Evolutionary conservation across 2,329 filamentous ascomycete species (phyloP).

Genomic region (Ramichloridium luteum): DNA sequence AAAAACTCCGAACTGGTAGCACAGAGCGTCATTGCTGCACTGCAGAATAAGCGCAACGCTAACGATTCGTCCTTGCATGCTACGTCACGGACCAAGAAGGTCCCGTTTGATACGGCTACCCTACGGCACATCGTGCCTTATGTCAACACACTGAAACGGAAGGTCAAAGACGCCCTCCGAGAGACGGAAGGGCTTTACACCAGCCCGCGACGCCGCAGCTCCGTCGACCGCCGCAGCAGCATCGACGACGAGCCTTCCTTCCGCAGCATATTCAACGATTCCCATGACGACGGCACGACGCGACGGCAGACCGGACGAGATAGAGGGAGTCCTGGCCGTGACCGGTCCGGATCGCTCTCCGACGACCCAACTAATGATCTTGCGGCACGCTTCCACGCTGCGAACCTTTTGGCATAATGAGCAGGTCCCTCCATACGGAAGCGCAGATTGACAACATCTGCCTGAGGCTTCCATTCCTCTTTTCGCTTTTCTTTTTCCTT

Average conservation of each 20-base stretch:
- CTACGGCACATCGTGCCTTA: conserved; percentile 49
- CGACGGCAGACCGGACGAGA: conserved; percentile 15
- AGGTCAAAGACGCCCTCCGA: conserved; percentile 36
- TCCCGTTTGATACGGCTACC: conserved; percentile 55
- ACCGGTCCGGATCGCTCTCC: no score
- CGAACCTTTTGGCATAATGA: no score
- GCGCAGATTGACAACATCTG: no score
- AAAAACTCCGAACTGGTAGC: conserved; percentile 48
- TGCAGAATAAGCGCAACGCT: conserved; percentile 31
- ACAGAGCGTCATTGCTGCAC: conserved; percentile 49
- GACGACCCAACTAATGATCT: no score
- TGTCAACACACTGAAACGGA: conserved; percentile 35
- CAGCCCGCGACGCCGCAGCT: conserved; percentile 26
- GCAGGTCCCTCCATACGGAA: no score
- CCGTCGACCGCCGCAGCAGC: conserved; percentile 4
- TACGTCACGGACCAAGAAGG: conserved; percentile 35
- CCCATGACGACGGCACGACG: conserved; percentile 11
- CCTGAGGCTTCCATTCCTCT: no score
- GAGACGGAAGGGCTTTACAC: conserved; percentile 37
- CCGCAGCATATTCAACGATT: conserved; percentile 23
- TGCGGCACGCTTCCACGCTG: no score
- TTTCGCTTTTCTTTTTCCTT: conserved; percentile 5
- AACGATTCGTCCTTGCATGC: conserved; percentile 13
- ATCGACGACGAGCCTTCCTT: conserved; percentile 24
- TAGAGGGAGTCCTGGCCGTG: no score